Conservation (phyloP, 192 early-diverging fungal genomes). For the Backusella tuberculispora region DNA sequence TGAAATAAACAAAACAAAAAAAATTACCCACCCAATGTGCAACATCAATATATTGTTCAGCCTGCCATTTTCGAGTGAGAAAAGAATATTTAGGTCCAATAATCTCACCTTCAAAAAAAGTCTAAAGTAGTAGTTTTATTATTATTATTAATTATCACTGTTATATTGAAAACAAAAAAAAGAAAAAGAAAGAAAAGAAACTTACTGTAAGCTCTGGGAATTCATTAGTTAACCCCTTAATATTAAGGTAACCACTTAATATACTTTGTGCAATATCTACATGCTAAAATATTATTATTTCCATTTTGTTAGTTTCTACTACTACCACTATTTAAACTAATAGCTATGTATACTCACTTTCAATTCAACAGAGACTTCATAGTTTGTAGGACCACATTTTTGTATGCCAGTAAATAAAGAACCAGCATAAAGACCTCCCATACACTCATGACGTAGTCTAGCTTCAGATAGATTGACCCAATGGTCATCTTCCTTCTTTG, state of each 20-base stretch:
- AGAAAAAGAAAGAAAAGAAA: neutral
- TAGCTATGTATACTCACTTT: conserved; percentile 52
- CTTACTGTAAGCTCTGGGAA: conserved; percentile 70
- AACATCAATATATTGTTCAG: conserved; percentile 69
- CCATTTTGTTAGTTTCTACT: neutral
- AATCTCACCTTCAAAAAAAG: conserved; percentile 88
- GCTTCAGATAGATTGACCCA: conserved; percentile 29
- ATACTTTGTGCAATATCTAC: conserved; percentile 73
- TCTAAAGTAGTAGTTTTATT: conserved; percentile 33
- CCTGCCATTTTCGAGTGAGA: conserved; percentile 85
- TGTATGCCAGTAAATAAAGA: conserved; percentile 68
- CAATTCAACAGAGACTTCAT: conserved; percentile 71
- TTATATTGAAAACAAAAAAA: neutral
- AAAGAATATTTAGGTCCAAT: conserved; percentile 80
- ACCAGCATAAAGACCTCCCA: conserved; percentile 60
- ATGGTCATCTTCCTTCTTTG: conserved; percentile 24
- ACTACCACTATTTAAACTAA: no score
- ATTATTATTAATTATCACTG: neutral
- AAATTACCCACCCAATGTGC: conserved; percentile 75
- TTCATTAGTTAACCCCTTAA: conserved; percentile 76
- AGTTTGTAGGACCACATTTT: conserved; percentile 59
- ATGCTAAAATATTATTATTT: conserved; percentile 42
- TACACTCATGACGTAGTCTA: conserved; percentile 10
- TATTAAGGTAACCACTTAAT: conserved; percentile 79
- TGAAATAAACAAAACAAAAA: neutral